These are phyloP conservation scores for Mortierella sp. DNA, from an alignment of 371 early-diverging fungal genomes.

Conservation along the genomic window DNA sequence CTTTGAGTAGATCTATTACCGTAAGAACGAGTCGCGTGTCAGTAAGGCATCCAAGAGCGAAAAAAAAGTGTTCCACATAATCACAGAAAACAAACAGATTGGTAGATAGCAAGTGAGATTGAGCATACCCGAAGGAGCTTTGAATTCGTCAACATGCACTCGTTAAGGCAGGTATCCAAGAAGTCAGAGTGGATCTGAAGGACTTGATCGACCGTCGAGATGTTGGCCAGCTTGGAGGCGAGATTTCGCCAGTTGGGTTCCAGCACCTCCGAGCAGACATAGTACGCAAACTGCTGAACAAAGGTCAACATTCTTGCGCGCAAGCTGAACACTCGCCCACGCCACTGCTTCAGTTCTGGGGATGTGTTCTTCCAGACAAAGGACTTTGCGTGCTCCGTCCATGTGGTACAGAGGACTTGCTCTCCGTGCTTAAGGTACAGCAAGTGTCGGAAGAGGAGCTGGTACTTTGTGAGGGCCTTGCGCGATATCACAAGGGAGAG, in stretches of 20 bases:
- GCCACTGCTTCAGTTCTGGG: slow-evolving; percentile 66
- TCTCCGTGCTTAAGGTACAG: slow-evolving; percentile 89
- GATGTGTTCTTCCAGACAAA: slow-evolving; percentile 47
- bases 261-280: slow-evolving; percentile 88
- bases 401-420: slow-evolving; percentile 78
- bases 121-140: slow-evolving; percentile 80
- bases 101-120: background rate
- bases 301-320: slow-evolving; percentile 87
- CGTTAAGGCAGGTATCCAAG: slow-evolving; percentile 88
- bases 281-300: slow-evolving; percentile 90
- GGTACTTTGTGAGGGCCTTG: slow-evolving; percentile 89
- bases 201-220: slow-evolving; percentile 90
- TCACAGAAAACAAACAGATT: background rate
- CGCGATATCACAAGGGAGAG: slow-evolving; percentile 88
- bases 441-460: slow-evolving; percentile 90
- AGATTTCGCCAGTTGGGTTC: slow-evolving; percentile 89
- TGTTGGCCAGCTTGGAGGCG: slow-evolving; percentile 70
- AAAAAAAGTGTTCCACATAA: background rate
- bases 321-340: slow-evolving; percentile 73
- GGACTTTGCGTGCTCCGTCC: slow-evolving; percentile 72
- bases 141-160: slow-evolving; percentile 90
- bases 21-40: background rate
- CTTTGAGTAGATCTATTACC: slow-evolving; percentile 75
- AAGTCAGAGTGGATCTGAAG: slow-evolving; percentile 85
- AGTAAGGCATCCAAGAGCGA: background rate